Evolutionary conservation across 306 rosid species (phyloP).

Genomic region (Vigna nakashimae): DNA sequence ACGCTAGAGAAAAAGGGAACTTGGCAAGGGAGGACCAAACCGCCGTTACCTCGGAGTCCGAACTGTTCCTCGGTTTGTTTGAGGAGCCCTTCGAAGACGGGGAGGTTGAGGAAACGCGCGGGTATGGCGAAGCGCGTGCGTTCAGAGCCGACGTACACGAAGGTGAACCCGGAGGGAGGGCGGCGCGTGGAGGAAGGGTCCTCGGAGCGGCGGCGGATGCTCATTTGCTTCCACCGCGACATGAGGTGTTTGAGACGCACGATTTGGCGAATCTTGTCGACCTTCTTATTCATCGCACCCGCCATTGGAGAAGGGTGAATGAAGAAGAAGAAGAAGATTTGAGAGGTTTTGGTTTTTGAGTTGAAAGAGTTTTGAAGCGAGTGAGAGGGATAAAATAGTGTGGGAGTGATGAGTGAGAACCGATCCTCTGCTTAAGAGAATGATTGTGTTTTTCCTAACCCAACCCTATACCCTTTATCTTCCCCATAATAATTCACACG

Average conservation of each 20-base stretch:
- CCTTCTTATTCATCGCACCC: slow-evolving; percentile 41
- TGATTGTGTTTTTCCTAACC: slow-evolving; percentile 6
- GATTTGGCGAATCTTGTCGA: slow-evolving; percentile 61
- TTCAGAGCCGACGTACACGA: slow-evolving; percentile 57
- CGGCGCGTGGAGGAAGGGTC: neutral
- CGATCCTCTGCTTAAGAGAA: slow-evolving; percentile 14
- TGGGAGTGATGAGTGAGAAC: neutral
- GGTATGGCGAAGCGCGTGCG: slow-evolving; percentile 58
- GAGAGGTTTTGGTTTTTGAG: slow-evolving; percentile 3
- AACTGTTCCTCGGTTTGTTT: slow-evolving; percentile 58
- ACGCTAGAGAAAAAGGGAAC: slow-evolving; percentile 39
- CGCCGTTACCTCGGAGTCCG: slow-evolving; percentile 49
- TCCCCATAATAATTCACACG: too few relatives aligned
- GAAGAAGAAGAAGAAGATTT: too few relatives aligned
- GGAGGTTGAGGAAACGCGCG: slow-evolving; percentile 58
- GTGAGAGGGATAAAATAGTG: neutral
- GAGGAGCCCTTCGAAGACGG: slow-evolving; percentile 48
- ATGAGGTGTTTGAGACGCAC: slow-evolving; percentile 46
- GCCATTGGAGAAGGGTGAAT: slow-evolving; percentile 44
- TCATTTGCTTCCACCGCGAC: slow-evolving; percentile 37
- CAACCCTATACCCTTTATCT: neutral
- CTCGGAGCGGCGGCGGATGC: slow-evolving; percentile 27
- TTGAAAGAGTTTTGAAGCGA: neutral
- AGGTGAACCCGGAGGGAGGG: slow-evolving; percentile 50
- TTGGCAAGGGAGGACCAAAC: slow-evolving; percentile 48